Conservation (phyloP, 495 filamentous ascomycete genomes). For the Neurospora africana region DNA sequence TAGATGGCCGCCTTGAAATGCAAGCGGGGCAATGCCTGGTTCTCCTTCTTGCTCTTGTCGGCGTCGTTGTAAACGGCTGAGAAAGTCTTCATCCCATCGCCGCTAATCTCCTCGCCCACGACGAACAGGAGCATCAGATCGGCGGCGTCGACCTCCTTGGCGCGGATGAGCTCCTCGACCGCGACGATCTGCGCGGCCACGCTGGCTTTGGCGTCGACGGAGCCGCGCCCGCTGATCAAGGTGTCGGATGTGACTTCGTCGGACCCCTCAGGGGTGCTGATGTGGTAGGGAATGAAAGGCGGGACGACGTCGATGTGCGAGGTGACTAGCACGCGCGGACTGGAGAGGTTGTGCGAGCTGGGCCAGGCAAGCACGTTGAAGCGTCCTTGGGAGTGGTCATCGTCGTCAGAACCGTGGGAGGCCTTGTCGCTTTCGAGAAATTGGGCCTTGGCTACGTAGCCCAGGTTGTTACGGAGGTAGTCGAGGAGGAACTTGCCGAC, state of each 20-base stretch:
- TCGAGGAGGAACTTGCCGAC: slow-evolving; percentile 57
- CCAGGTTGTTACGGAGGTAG: slow-evolving; percentile 41
- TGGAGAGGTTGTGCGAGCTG: slow-evolving; percentile 16
- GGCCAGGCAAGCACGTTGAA: slow-evolving; percentile 74
- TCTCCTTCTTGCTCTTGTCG: slow-evolving; percentile 12
- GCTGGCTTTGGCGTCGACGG: slow-evolving; percentile 82
- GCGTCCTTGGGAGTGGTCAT: slow-evolving; percentile 33
- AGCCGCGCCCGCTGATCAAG: slow-evolving; percentile 58
- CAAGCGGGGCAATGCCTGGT: background rate
- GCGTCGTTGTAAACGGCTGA: slow-evolving; percentile 42
- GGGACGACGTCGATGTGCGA: slow-evolving; percentile 66
- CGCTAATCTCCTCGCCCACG: slow-evolving; percentile 73
- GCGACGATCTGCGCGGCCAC: slow-evolving; percentile 72
- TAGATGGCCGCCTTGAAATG: slow-evolving; percentile 58
- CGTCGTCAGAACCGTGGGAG: background rate
- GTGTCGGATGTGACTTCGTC: slow-evolving; percentile 35
- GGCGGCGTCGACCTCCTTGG: slow-evolving; percentile 27
- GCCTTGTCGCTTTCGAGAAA: slow-evolving; percentile 48
- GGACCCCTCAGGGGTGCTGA: slow-evolving; percentile 18
- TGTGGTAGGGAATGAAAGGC: slow-evolving; percentile 58
- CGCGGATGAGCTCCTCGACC: slow-evolving; percentile 46
- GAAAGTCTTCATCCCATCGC: slow-evolving; percentile 71
- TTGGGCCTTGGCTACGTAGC: slow-evolving; percentile 49
- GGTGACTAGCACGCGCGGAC: slow-evolving; percentile 57
- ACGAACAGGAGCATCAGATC: slow-evolving; percentile 74